Base-by-base conservation (phyloP, 164 flowering plant species). In the Houttuynia cordata region DNA sequence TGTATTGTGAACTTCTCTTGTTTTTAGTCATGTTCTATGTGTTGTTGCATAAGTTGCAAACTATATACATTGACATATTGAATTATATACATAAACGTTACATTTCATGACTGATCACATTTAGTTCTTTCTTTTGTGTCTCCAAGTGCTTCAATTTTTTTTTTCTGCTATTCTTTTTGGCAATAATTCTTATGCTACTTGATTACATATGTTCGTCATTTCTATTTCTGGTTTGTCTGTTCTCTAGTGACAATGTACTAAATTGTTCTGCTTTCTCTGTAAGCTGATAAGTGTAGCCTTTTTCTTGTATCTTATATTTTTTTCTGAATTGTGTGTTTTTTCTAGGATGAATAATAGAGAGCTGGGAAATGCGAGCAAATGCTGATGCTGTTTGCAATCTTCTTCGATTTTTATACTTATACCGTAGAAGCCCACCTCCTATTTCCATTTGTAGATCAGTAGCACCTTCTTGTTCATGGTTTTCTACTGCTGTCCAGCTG, bases 401-500 rank as follows among this genome's bases (percentile, higher is more conserved):
- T 45, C 12, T 45, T 45, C 49, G 49, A 30, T 30, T 6, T 45
- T 3, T 45, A 45, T 45, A 12, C 17, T 14, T 41, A 41, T 41
- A 17, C 4, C 2, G 49, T 7, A 45, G 49, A 45, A 45, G 49
- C 17, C 17, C 49, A 45, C 14, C 17, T 45, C 49, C 49, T 45
- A 45, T 45, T 0, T 3, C 17, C 17, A 12, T 45, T 17, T 45
- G 10, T 17, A 45, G 49, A 45, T 12, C 14, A 12, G 49, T 17
- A 17, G 14, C 49, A 12, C 49, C 49, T 45, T 42, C 49, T 42
- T 45, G 14, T 10, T 14, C 14, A 45, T 45, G 49, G 49, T 45
- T 45, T 22, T 53, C 56, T 53, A 22, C 56, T 53, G 56, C 56
- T 21, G 24, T 24, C 56, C 56, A 53, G 56, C 14, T 53, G 25